Percentiles rank a stretch among this genome's conserved stretches.
Evolutionary conservation across 371 early-diverging fungal species (phyloP).

Genomic region (Rhizopus arrhizus): DNA sequence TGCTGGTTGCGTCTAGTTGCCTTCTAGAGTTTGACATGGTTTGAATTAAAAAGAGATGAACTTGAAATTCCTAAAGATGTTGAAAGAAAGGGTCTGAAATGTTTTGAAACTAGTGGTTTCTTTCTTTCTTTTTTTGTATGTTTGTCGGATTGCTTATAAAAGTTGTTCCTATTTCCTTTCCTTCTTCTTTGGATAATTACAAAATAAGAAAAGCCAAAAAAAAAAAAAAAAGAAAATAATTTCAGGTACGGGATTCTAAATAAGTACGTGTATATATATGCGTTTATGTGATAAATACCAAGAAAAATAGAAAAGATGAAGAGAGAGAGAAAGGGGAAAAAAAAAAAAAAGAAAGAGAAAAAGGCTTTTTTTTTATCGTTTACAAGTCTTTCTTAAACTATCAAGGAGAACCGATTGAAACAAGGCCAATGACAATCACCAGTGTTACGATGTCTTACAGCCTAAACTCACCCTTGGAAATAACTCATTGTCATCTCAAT

Average conservation of each 20-base stretch:
- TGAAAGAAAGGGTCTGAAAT: background rate
- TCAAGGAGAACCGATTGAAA: slow-evolving; percentile 27
- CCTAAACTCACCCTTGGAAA: slow-evolving; percentile 29
- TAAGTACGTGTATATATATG: slow-evolving; percentile 8
- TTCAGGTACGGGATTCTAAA: slow-evolving; percentile 36
- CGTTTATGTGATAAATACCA: background rate
- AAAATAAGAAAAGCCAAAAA: background rate
- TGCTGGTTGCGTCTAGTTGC: slow-evolving; percentile 12
- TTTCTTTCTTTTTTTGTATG: slow-evolving; percentile 2
- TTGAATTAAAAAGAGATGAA: background rate
- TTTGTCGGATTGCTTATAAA: slow-evolving; percentile 6
- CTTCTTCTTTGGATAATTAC: slow-evolving; percentile 4
- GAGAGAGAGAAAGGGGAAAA: slow-evolving; percentile 7
- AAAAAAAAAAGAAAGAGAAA: slow-evolving; percentile 1
- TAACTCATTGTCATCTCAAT: background rate
- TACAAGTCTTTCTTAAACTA: slow-evolving; percentile 5
- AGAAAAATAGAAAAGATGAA: slow-evolving; percentile 2
- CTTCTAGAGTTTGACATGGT: slow-evolving; percentile 2
- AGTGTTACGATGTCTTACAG: slow-evolving; percentile 21
- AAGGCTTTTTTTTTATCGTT: slow-evolving; percentile 3
- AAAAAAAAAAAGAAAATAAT: background rate
- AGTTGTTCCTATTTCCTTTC: slow-evolving; percentile 4
- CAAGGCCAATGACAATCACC: slow-evolving; percentile 30
- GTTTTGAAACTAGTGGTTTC: background rate
- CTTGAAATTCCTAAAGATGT: background rate